Evolutionary conservation across 2,329 filamentous ascomycete genomes (phyloP).

Genomic region (Fusarium continuum): DNA sequence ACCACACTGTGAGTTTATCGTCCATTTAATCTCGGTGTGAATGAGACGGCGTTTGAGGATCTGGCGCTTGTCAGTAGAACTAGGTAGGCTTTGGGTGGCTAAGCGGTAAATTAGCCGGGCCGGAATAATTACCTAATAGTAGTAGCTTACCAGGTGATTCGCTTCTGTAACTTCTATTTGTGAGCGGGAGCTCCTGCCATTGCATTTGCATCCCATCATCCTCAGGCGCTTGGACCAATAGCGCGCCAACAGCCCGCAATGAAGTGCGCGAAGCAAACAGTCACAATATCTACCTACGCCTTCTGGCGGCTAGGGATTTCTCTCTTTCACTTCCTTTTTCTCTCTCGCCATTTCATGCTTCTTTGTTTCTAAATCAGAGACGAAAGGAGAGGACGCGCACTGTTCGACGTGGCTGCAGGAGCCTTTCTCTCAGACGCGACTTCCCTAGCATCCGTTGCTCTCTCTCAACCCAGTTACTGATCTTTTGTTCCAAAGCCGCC

Average conservation of each 20-base stretch:
- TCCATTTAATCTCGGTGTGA: background rate
- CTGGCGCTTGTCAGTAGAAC: background rate
- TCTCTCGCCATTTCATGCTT: background rate
- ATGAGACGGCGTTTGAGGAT: background rate
- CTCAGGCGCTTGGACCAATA: conserved; percentile 34
- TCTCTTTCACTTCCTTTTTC: conserved; percentile 9
- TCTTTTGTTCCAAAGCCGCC: background rate
- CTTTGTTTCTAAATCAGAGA: background rate
- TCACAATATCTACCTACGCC: conserved; percentile 2
- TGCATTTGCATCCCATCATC: conserved; percentile 11
- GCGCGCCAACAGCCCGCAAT: conserved; percentile 28
- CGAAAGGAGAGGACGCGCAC: conserved; percentile 1
- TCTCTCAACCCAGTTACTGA: no score
- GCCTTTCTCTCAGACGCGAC: conserved; percentile 7
- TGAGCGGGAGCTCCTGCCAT: background rate
- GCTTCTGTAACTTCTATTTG: background rate
- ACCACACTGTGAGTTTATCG: no score
- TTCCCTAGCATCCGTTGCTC: background rate
- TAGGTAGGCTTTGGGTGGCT: background rate
- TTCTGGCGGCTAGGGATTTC: conserved; percentile 33
- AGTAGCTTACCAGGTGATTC: conserved; percentile 4
- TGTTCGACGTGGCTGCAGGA: conserved; percentile 1
- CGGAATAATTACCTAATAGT: conserved; percentile 29
- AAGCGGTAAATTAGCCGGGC: conserved; percentile 1
- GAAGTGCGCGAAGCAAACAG: conserved; percentile 15